phyloP scores from a whole-genome alignment of 164 flowering plant species.

The Chimonanthus praecox region DNA sequence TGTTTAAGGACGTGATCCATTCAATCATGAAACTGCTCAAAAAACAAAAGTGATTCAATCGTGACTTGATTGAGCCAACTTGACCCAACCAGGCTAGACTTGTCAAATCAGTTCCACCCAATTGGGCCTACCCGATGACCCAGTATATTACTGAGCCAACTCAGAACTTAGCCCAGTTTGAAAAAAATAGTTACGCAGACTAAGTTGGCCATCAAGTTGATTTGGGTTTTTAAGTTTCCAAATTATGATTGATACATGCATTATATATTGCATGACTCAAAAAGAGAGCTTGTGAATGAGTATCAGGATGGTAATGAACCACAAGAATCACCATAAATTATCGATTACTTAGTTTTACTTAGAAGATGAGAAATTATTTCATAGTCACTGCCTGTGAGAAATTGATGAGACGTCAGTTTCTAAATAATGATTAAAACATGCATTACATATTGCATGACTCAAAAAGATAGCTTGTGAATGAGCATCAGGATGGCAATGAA shows the following conservation, averaged over 20 bases:
- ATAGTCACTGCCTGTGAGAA: conserved; percentile 91
- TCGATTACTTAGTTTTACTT: conserved; percentile 19
- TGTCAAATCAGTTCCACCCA: too few species aligned
- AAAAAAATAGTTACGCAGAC: too few species aligned
- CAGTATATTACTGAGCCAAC: too few species aligned
- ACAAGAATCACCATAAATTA: neutral
- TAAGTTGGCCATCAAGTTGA: too few species aligned
- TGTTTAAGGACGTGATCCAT: too few species aligned
- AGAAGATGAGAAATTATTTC: conserved; percentile 99
- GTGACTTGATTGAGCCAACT: too few species aligned
- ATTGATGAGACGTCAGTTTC: conserved; percentile 50
- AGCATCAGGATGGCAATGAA: neutral
- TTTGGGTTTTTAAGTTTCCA: conserved; percentile 21
- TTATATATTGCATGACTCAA: neutral
- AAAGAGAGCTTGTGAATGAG: neutral
- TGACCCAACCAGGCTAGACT: too few species aligned
- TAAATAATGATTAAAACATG: neutral
- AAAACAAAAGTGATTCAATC: too few species aligned
- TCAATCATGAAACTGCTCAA: too few species aligned
- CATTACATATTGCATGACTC: neutral
- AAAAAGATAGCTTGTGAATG: neutral
- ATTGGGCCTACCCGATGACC: too few species aligned
- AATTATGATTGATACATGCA: neutral
- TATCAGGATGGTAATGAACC: neutral
- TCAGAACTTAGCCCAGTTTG: too few species aligned